These are phyloP conservation scores for Thozetella sp. DNA, from an alignment of 495 filamentous ascomycete genomes.

Conservation along the genomic window DNA sequence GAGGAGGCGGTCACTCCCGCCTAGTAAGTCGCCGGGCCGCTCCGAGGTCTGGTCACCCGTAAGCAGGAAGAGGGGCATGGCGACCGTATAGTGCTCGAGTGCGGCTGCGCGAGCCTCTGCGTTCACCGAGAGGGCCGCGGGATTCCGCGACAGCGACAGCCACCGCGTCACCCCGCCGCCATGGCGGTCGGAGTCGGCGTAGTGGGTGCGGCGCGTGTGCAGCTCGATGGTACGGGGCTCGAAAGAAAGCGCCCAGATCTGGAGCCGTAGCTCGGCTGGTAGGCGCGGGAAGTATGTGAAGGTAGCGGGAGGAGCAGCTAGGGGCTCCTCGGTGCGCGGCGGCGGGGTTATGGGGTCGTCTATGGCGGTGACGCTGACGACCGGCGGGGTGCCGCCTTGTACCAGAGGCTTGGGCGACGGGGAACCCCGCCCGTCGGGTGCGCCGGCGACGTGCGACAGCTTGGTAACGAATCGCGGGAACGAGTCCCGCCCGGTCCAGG, in stretches of 20 bases:
- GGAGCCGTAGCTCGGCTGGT: slow-evolving; percentile 34
- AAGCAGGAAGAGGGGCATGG: slow-evolving; percentile 20
- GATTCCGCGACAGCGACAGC: slow-evolving; percentile 30
- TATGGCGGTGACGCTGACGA: not conserved
- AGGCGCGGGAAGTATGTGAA: slow-evolving; percentile 31
- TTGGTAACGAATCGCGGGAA: not conserved
- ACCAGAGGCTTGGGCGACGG: not conserved
- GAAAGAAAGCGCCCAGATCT: slow-evolving; percentile 32
- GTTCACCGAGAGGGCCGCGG: slow-evolving; percentile 27
- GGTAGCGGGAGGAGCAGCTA: not conserved
- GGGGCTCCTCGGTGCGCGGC: not conserved
- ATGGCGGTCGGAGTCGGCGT: slow-evolving; percentile 13
- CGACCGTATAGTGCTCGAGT: slow-evolving; percentile 24
- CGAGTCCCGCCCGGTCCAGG: not conserved
- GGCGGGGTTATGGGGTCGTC: slow-evolving; percentile 10
- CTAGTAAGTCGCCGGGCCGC: slow-evolving; percentile 14
- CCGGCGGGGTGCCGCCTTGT: not conserved
- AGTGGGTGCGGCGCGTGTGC: slow-evolving; percentile 26
- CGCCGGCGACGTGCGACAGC: no score
- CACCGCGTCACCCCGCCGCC: slow-evolving; percentile 12
- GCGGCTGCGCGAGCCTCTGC: slow-evolving; percentile 30
- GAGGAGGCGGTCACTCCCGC: slow-evolving; percentile 16
- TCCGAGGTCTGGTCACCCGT: slow-evolving; percentile 4
- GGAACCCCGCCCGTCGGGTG: no score
- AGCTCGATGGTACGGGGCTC: slow-evolving; percentile 31